These are phyloP conservation scores for Cyberlindnera meyerae DNA, from an alignment of 805 yeast species.

Conservation along the genomic window DNA sequence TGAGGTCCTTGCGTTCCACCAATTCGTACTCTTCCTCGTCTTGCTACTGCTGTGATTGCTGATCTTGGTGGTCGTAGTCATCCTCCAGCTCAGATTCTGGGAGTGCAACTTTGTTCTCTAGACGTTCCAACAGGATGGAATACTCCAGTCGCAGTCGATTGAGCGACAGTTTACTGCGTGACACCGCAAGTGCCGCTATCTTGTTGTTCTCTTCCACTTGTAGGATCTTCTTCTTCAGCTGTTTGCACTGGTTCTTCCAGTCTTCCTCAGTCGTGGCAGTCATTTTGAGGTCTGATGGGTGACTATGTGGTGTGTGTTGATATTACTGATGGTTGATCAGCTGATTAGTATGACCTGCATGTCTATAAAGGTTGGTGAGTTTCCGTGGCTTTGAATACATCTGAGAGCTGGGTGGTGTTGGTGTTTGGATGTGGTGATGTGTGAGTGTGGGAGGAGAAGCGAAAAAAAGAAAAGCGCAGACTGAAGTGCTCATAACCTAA, in stretches of 20 bases:
- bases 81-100: slow-evolving; percentile 14
- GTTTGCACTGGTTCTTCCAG: slow-evolving; percentile 64
- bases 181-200: slow-evolving; percentile 65
- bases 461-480: no score
- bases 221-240: slow-evolving; percentile 59
- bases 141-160: slow-evolving; percentile 81
- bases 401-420: no score
- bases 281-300: slow-evolving; percentile 1
- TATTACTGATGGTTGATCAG: background rate
- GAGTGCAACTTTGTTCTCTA: slow-evolving; percentile 51
- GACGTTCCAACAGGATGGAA: slow-evolving; percentile 69
- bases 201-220: slow-evolving; percentile 79
- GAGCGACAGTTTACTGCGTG: slow-evolving; percentile 70
- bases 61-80: no score
- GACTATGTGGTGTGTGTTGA: no score
- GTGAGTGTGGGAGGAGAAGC: no score
- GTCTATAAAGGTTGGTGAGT: no score
- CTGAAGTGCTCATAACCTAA: no score
- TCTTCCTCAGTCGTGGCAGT: slow-evolving; percentile 23
- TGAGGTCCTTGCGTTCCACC: slow-evolving; percentile 24
- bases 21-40: slow-evolving; percentile 15
- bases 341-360: background rate
- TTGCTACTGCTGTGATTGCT: no score
- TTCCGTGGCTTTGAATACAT: no score
- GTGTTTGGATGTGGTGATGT: no score